phyloP scores from a whole-genome alignment of 2,329 filamentous ascomycete species.

The Tympanopsis confertula region DNA sequence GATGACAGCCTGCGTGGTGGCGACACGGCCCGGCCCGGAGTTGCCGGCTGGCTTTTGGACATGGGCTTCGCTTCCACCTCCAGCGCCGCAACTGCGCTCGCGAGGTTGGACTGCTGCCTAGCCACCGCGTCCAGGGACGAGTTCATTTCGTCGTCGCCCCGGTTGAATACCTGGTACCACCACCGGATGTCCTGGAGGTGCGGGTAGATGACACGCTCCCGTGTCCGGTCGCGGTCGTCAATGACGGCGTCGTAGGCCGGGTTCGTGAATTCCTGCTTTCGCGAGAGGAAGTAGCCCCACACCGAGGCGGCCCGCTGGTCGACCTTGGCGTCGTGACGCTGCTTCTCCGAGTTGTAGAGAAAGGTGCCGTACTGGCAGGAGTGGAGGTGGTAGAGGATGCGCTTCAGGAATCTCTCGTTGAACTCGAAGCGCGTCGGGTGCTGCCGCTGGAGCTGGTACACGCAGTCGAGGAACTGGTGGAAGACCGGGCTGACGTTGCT shows the following conservation, averaged over 20 bases:
- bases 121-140: constrained; percentile 25
- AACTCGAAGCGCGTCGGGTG: constrained; percentile 86
- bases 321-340: constrained; percentile 61
- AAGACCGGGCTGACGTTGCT: constrained; percentile 93
- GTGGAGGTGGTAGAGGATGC: constrained; percentile 85
- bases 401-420: constrained; percentile 82
- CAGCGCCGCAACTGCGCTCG: neutral
- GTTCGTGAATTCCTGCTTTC: constrained; percentile 72
- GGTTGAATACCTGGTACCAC: constrained; percentile 84
- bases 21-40: constrained; percentile 27
- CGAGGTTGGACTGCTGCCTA: neutral
- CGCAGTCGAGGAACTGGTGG: constrained; percentile 91
- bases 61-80: neutral
- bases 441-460: constrained; percentile 80
- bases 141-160: constrained; percentile 90
- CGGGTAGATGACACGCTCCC: constrained; percentile 76
- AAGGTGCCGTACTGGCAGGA: constrained; percentile 97
- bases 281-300: constrained; percentile 87
- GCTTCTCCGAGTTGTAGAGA: constrained; percentile 86
- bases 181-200: constrained; percentile 68
- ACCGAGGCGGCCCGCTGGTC: constrained; percentile 70
- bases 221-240: constrained; percentile 68
- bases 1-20: neutral
- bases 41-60: constrained; percentile 47
- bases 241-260: constrained; percentile 62